These are phyloP conservation scores for Passalora sequoiae DNA, from an alignment of 2,329 filamentous ascomycete species.

Conservation along the genomic window DNA sequence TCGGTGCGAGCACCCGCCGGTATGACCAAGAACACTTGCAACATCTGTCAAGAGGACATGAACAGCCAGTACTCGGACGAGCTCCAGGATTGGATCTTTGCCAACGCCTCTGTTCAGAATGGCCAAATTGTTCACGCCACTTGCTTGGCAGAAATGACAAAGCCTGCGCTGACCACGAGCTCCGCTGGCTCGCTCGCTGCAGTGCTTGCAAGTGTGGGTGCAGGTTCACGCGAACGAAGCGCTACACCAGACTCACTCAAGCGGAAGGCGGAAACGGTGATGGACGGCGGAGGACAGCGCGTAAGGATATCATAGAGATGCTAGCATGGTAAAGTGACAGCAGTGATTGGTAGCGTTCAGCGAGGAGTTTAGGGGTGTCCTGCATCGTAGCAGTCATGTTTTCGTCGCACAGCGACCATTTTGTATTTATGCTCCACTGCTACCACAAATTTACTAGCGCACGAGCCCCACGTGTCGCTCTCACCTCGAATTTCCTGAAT, in stretches of 20 bases:
- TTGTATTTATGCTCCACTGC: not conserved
- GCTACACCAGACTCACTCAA: constrained; percentile 34
- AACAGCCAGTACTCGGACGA: constrained; percentile 89
- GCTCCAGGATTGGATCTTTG: constrained; percentile 94
- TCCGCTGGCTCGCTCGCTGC: constrained; percentile 23
- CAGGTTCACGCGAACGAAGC: constrained; percentile 29
- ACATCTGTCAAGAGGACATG: constrained; percentile 93
- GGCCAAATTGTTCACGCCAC: constrained; percentile 81
- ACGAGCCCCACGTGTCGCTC: too few relatives aligned
- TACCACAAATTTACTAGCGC: too few relatives aligned
- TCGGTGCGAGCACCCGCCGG: constrained; percentile 81
- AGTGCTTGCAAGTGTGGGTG: constrained; percentile 19
- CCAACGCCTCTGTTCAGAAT: constrained; percentile 75
- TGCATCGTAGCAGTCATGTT: too few relatives aligned
- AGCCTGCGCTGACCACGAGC: constrained; percentile 28
- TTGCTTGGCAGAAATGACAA: constrained; percentile 77
- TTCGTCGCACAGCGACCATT: too few relatives aligned
- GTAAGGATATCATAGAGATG: constrained; percentile 19
- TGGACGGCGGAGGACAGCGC: constrained; percentile 20
- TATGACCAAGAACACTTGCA: constrained; percentile 71
- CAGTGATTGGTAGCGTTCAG: not conserved
- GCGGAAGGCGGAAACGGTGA: constrained; percentile 32
- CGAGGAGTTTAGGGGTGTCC: not conserved
- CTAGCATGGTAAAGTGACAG: not conserved
- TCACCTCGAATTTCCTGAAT: too few relatives aligned